Percentiles rank a stretch among this genome's conserved stretches.
These are phyloP conservation scores for Mucor saturninus DNA, from an alignment of 371 early-diverging fungal species.

Conservation along the genomic window DNA sequence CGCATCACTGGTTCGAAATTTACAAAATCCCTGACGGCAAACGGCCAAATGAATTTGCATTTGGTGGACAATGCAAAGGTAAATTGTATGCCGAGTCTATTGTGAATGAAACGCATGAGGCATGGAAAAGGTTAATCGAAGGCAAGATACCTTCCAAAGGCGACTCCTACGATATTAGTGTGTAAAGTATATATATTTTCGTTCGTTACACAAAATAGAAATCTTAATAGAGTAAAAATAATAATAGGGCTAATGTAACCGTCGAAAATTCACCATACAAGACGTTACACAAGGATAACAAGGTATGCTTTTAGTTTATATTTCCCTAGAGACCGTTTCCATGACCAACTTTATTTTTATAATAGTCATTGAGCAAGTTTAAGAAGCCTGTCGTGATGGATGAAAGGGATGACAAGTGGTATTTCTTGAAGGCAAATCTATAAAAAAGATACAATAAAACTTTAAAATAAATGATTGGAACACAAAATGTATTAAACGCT, in stretches of 20 bases:
- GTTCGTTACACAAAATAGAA: neutral
- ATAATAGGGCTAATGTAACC: slow-evolving; percentile 39
- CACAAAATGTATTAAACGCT: slow-evolving; percentile 17
- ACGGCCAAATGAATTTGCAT: slow-evolving; percentile 98
- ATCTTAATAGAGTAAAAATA: neutral
- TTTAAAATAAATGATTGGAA: slow-evolving; percentile 16
- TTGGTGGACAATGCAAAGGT: slow-evolving; percentile 90
- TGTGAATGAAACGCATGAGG: slow-evolving; percentile 60
- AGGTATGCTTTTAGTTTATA: slow-evolving; percentile 13
- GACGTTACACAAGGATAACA: slow-evolving; percentile 24
- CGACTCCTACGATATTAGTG: slow-evolving; percentile 39
- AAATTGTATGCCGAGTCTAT: slow-evolving; percentile 63
- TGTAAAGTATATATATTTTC: slow-evolving; percentile 24
- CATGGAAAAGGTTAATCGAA: slow-evolving; percentile 60
- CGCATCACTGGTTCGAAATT: slow-evolving; percentile 99
- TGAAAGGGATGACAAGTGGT: slow-evolving; percentile 43
- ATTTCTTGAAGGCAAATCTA: slow-evolving; percentile 36
- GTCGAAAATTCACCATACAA: slow-evolving; percentile 38
- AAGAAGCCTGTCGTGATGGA: slow-evolving; percentile 2
- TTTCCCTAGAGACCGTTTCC: too few relatives aligned
- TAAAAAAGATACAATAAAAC: slow-evolving; percentile 4
- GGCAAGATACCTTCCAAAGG: slow-evolving; percentile 47
- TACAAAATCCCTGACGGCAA: slow-evolving; percentile 99
- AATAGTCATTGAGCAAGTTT: neutral
- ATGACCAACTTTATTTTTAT: too few relatives aligned